Percentiles rank a stretch among this genome's conserved stretches.
Conservation (phyloP, 2,329 filamentous ascomycete species). For the Pleurostoma richardsiae region DNA sequence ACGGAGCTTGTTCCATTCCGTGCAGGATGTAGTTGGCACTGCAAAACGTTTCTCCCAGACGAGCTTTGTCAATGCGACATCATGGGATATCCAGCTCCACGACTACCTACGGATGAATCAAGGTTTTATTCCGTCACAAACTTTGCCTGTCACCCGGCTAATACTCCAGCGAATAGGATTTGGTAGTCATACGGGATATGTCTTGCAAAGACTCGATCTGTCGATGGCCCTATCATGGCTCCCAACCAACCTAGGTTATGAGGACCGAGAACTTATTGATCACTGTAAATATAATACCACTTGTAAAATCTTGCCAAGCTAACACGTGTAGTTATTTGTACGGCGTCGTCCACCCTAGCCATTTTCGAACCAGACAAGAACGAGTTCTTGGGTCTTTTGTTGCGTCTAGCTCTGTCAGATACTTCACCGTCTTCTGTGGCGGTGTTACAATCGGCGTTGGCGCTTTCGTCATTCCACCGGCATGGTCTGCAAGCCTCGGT, state of each 20-base stretch:
- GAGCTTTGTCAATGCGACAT: slow-evolving; percentile 14
- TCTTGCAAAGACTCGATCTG: slow-evolving; percentile 11
- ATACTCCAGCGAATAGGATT: slow-evolving; percentile 12
- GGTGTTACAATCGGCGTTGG: slow-evolving; percentile 14
- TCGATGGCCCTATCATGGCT: slow-evolving; percentile 12
- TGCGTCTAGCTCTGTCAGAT: slow-evolving; percentile 14
- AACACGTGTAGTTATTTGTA: slow-evolving; percentile 12
- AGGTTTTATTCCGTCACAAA: slow-evolving; percentile 11
- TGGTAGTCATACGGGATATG: slow-evolving; percentile 9
- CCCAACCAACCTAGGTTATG: slow-evolving; percentile 10
- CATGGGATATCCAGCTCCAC: slow-evolving; percentile 16
- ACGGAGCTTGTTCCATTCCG: slow-evolving; percentile 12
- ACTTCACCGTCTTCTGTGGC: slow-evolving; percentile 12
- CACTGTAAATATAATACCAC: slow-evolving; percentile 8
- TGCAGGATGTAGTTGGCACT: slow-evolving; percentile 11
- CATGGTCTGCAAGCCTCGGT: slow-evolving; percentile 13
- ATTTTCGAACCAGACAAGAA: slow-evolving; percentile 14
- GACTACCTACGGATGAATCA: slow-evolving; percentile 14
- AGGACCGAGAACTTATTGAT: slow-evolving; percentile 13
- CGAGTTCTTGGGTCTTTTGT: slow-evolving; percentile 12
- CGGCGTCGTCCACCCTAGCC: slow-evolving; percentile 11
- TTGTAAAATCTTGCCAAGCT: slow-evolving; percentile 3
- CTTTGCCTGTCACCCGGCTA: slow-evolving; percentile 10
- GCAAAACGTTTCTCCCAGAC: slow-evolving; percentile 10
- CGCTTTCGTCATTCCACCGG: slow-evolving; percentile 13